These are phyloP conservation scores for Epithele typhae DNA, from an alignment of 768 basidiomycete species.

Conservation along the genomic window DNA sequence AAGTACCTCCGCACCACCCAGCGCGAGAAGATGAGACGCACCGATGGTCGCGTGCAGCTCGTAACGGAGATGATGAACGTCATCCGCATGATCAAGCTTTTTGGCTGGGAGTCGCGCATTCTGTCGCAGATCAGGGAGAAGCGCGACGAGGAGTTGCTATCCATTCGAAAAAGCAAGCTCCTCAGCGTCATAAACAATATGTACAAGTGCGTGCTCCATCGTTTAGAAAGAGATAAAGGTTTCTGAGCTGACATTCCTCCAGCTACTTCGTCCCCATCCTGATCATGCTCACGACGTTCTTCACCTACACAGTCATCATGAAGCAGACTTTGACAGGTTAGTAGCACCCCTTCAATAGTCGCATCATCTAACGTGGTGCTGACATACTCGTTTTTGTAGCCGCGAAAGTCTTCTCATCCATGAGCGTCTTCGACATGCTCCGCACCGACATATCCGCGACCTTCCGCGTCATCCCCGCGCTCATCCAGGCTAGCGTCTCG, in stretches of 20 bases:
- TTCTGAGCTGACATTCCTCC: slow-evolving; percentile 18
- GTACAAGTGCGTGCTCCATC: slow-evolving; percentile 34
- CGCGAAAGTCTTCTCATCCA: slow-evolving; percentile 34
- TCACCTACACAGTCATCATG: slow-evolving; percentile 45
- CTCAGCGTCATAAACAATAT: slow-evolving; percentile 41
- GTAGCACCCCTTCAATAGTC: neutral
- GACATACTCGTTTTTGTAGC: slow-evolving; percentile 31
- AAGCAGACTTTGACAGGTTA: slow-evolving; percentile 31
- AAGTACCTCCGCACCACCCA: slow-evolving; percentile 30
- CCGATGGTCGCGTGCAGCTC: slow-evolving; percentile 39
- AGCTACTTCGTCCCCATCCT: slow-evolving; percentile 57
- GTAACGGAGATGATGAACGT: slow-evolving; percentile 35
- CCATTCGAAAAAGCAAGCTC: slow-evolving; percentile 47
- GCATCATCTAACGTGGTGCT: too few relatives aligned
- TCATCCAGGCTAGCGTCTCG: slow-evolving; percentile 52
- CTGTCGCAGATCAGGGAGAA: slow-evolving; percentile 46
- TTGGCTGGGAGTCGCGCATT: slow-evolving; percentile 42
- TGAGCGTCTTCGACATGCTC: slow-evolving; percentile 54
- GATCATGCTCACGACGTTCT: slow-evolving; percentile 62
- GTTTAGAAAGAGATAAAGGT: neutral
- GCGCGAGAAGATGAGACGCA: slow-evolving; percentile 37
- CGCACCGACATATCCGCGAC: slow-evolving; percentile 38
- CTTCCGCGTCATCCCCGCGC: slow-evolving; percentile 27
- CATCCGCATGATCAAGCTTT: slow-evolving; percentile 46
- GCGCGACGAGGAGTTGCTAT: slow-evolving; percentile 56